Evolutionary conservation across 352 stramenopile species (phyloP), one percentile per base, ranked within the genome.

Genomic region (Globisporangium alternatum): DNA sequence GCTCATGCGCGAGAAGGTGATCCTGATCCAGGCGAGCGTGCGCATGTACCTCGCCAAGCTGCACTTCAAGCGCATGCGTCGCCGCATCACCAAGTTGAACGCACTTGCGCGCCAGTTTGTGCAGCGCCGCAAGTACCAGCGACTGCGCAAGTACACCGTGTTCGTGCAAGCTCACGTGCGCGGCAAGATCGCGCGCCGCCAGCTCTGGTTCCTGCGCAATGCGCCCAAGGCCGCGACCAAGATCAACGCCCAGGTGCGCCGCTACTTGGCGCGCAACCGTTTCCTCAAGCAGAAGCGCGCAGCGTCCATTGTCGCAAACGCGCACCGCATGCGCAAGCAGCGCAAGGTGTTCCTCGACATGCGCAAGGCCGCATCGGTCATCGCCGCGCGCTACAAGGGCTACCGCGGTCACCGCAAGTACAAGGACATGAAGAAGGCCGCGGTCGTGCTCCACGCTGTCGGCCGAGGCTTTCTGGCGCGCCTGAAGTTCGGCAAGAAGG

Each of bases 401-500:
- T 89, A 91, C 68, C 57, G 71, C 53, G 77, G 67, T 6, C 73
- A 67, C 7, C 84, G 77, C 15, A 86, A 83, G 43, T 96, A 93
- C 65, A 49, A 65, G 15, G 66, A 83, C 13, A 93, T 92, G 82
- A 77, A 91, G 57, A 71, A 75, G 28, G 78, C 88, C 22, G 88
- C 83, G n/a, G 80, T 95, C 48, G 67, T 84, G 25, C 66, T 96
- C 5, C 88, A 96, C 56, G 88, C 88, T 41, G 81, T 75, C 8
- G 88, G 88, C 19, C 82, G 88, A 35, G 88, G 88, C 19, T 96
- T 88, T 62, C 70, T 91, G 37, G 88, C 86, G 17, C 80, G 88
- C 13, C 71, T 95, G 21, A 96, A 96, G 66, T 94, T 90, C 57
- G 88, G 88, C 56, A 96, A 95, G 62, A 94, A 91, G 65, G 88